Evolutionary conservation across 2,329 filamentous ascomycete genomes (phyloP).

Genomic region (Colletotrichum godetiae): DNA sequence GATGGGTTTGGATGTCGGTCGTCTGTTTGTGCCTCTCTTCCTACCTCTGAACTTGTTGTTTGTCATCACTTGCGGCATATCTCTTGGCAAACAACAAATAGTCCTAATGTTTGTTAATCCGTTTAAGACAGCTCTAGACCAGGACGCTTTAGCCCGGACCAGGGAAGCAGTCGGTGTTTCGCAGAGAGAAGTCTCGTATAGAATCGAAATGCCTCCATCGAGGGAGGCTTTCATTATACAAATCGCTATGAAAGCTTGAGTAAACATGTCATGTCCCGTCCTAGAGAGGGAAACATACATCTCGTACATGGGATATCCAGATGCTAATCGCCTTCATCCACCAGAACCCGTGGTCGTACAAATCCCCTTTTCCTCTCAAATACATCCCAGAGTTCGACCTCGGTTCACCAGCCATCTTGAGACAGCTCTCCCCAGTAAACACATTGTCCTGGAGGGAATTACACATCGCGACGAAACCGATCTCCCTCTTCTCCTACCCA

Average conservation of each 20-base stretch:
- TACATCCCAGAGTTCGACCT: neutral
- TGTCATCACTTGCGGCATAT: neutral
- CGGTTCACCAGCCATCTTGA: neutral
- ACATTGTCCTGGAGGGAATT: neutral
- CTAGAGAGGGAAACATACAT: neutral
- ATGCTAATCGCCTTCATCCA: neutral
- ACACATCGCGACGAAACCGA: neutral
- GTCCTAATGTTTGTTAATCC: too few relatives aligned
- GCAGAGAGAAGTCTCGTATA: neutral
- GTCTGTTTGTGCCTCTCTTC: neutral
- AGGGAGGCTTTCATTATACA: neutral
- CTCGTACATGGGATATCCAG: neutral
- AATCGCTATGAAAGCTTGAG: conserved; percentile 3
- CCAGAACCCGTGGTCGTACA: neutral
- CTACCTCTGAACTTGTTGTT: neutral
- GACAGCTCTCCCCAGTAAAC: neutral
- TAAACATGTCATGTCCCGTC: neutral
- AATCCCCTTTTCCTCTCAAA: neutral
- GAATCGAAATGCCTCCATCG: neutral
- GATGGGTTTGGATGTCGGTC: neutral
- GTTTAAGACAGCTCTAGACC: neutral
- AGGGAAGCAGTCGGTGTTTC: too few relatives aligned
- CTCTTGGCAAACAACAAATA: too few relatives aligned
- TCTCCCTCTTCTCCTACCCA: conserved; percentile 49
- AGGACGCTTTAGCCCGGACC: too few relatives aligned